Percentiles rank a stretch among this genome's conserved stretches.
Evolutionary conservation across 352 stramenopile genomes (phyloP).

Genomic region (Pythium aquatile): DNA sequence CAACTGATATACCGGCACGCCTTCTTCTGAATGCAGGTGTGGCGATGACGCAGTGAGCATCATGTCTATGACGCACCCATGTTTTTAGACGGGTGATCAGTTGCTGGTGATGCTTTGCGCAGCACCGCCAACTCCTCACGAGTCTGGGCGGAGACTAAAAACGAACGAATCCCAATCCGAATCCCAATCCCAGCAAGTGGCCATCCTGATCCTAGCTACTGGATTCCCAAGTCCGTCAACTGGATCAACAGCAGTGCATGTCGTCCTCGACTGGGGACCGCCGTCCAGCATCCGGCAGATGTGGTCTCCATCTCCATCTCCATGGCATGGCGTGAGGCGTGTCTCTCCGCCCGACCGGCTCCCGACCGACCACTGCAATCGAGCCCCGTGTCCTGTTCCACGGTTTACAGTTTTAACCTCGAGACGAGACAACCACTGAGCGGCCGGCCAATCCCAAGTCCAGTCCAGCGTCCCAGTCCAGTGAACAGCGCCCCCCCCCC

Average conservation of each 20-base stretch:
- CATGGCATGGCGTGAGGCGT: not conserved
- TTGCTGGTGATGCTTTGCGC: not conserved
- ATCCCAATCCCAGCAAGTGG: not conserved
- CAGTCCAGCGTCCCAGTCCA: not conserved
- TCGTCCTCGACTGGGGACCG: not conserved
- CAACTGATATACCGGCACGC: not conserved
- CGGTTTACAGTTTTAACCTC: not conserved
- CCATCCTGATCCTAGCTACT: not conserved
- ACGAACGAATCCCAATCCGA: not conserved
- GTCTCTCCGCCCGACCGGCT: not conserved
- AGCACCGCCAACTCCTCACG: not conserved
- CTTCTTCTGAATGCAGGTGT: not conserved
- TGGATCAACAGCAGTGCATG: not conserved
- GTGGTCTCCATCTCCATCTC: not conserved
- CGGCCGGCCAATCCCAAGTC: too few relatives aligned
- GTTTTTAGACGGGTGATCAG: conserved; percentile 5
- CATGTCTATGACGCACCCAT: conserved; percentile 4
- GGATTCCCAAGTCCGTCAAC: not conserved
- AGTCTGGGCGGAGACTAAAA: not conserved
- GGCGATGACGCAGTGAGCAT: conserved; percentile 9
- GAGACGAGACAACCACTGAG: not conserved
- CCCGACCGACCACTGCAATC: conserved; percentile 9
- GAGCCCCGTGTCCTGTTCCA: conserved; percentile 3
- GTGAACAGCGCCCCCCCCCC: not conserved
- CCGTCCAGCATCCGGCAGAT: not conserved